Base-by-base conservation (phyloP, 805 yeast species). In the Metschnikowia matae region DNA sequence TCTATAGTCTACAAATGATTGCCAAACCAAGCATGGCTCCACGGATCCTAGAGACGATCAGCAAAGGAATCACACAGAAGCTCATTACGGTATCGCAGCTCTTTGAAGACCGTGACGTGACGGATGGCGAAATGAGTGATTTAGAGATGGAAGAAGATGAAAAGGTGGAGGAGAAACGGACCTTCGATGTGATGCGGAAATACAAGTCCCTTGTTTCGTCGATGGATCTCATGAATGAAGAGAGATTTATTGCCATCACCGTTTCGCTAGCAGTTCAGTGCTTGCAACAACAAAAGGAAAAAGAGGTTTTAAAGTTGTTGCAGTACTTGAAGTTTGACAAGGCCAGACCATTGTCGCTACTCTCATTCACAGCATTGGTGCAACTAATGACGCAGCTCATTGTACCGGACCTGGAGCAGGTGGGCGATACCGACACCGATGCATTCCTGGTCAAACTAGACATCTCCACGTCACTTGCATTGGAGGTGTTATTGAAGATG, bases 291-390 rank as follows among this genome's bases (percentile, higher is more conserved):
- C 54, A 61, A 6, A 60, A 65, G 37, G 42, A 44, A 6, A 49
- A 50, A 29, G 57, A 66, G 37, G 59, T 63, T 17, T 39, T 48
- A 6, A 51, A 56, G 50, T 58, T 70, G 36, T 56, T 71, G 40
- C 60, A 58, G 20, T 57, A 63, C 49, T 58, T 73, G 44, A 49
- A 51, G 14, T 54, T 66, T 29, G 42, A 51, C 8, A 44, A 46
- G 15, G 40, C 50, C 20, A 56, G 58, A 4, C 46, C 59, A 13
- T 58, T 72, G 46, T 61, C 68, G 29, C 52, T 69, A 11, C 58
- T 72, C 31, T 59, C 70, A 33, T 69, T 73, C 51, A 66, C 76
- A 1, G 51, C 67, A 14, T 54, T 72, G 40, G 56, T 68, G 13
- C 66, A 58, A 43, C 58, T 62, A 17, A 38, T 65, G 46, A 64